These are phyloP conservation scores for Termitomyces sp. DNA, from an alignment of 768 basidiomycete genomes.

Conservation along the genomic window DNA sequence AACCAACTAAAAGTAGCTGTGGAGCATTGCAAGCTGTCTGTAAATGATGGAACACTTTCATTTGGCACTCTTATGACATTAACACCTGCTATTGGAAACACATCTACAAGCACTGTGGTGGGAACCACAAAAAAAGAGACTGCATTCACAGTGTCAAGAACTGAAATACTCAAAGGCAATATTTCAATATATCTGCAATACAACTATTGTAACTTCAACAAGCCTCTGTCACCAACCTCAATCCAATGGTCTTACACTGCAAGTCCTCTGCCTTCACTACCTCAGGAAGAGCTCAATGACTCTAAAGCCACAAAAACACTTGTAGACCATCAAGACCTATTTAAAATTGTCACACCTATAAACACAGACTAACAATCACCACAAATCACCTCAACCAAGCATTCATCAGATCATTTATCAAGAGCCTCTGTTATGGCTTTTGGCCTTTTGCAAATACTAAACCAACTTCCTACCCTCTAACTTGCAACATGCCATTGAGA, in stretches of 20 bases:
- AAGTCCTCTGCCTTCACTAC: background rate
- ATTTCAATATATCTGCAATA: background rate
- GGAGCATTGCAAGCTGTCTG: too few species aligned
- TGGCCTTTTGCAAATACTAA: too few species aligned
- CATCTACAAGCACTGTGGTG: too few species aligned
- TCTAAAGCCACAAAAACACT: background rate
- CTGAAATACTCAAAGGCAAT: too few species aligned
- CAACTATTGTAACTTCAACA: background rate
- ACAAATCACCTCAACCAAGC: background rate
- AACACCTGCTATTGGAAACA: too few species aligned
- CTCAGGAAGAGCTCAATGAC: background rate
- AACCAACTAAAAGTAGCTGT: too few species aligned
- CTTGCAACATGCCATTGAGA: too few species aligned
- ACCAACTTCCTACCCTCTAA: too few species aligned
- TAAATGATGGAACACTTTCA: too few species aligned
- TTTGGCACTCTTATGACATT: too few species aligned
- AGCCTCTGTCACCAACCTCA: background rate
- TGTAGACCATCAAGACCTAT: background rate
- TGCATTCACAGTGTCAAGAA: too few species aligned
- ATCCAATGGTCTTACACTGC: conserved; percentile 22
- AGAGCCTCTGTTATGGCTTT: background rate
- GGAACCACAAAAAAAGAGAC: too few species aligned
- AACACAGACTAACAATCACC: background rate
- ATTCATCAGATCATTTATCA: background rate
- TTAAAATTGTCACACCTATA: background rate